A percentile compares a stretch with the other conserved stretches of the same genome.
phyloP scores from a whole-genome alignment of 108 stramenopile species.

The Nitzschia sp. region DNA sequence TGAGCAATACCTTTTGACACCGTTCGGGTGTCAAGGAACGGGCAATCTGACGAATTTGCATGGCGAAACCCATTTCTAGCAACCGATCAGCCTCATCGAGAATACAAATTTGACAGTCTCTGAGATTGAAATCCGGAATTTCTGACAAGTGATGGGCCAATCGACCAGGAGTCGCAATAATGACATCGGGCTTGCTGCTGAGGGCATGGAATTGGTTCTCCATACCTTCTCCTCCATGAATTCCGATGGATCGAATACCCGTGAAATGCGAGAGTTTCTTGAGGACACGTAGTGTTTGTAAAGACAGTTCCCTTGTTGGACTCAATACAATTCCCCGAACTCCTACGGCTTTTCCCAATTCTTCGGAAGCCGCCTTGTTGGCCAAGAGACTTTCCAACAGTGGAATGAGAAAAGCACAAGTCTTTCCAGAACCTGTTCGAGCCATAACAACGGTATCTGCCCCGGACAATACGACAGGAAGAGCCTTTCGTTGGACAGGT shows the following conservation, averaged over 20 bases:
- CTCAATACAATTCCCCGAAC: slow-evolving; percentile 84
- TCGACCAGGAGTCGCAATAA: slow-evolving; percentile 97
- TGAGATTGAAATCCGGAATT: slow-evolving; percentile 88
- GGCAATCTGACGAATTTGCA: slow-evolving; percentile 83
- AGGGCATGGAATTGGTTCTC: slow-evolving; percentile 93
- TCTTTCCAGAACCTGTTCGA: slow-evolving; percentile 95
- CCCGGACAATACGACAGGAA: slow-evolving; percentile 89
- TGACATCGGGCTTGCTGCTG: slow-evolving; percentile 88
- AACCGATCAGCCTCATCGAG: slow-evolving; percentile 99
- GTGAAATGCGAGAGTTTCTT: slow-evolving; percentile 80
- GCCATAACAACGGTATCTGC: slow-evolving; percentile 95
- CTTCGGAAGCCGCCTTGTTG: background rate
- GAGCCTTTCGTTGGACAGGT: slow-evolving; percentile 95
- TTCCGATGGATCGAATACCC: slow-evolving; percentile 62
- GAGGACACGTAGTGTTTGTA: slow-evolving; percentile 89
- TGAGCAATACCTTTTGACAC: slow-evolving; percentile 92
- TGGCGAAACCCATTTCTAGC: slow-evolving; percentile 98
- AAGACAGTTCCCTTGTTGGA: slow-evolving; percentile 94
- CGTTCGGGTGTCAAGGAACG: slow-evolving; percentile 62
- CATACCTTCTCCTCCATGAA: slow-evolving; percentile 97
- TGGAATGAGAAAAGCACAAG: slow-evolving; percentile 93
- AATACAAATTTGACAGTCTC: slow-evolving; percentile 80
- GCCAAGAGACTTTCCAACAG: slow-evolving; percentile 78
- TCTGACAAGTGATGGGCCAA: slow-evolving; percentile 96
- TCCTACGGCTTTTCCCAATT: slow-evolving; percentile 2